Conservation (phyloP, 2,329 filamentous ascomycete species). For the Lasiodiplodia citricola region DNA sequence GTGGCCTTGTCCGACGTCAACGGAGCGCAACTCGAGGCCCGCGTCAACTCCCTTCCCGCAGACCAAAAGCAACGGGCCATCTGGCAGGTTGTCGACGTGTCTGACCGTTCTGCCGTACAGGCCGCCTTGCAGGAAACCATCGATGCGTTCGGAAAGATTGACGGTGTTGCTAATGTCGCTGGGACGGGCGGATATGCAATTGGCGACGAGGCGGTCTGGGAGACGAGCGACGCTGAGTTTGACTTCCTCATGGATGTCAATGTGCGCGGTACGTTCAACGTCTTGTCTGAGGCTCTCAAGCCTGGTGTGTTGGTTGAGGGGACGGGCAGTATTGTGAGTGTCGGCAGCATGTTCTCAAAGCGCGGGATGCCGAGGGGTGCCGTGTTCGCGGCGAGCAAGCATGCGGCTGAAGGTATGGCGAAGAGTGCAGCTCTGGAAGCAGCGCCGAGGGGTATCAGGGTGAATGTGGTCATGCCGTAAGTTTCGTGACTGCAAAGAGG, state of each 20-base stretch:
- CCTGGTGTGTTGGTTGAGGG: background rate
- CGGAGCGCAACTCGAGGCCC: background rate
- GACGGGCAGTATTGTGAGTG: background rate
- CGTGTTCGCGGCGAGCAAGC: background rate
- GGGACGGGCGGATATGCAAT: background rate
- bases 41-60: background rate
- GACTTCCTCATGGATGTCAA: background rate
- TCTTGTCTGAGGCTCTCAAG: background rate
- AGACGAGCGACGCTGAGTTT: background rate
- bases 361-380: background rate
- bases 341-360: background rate
- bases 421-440: background rate
- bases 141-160: background rate
- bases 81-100: background rate
- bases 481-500: background rate
- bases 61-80: background rate
- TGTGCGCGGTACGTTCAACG: background rate
- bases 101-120: background rate
- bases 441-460: background rate
- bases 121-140: too few species aligned
- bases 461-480: constrained; percentile 7
- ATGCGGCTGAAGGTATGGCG: background rate
- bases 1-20: background rate
- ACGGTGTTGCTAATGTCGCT: background rate
- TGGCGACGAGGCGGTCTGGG: background rate